Base-by-base conservation (phyloP, 768 basidiomycete genomes). In the Pleurotus djamor region DNA sequence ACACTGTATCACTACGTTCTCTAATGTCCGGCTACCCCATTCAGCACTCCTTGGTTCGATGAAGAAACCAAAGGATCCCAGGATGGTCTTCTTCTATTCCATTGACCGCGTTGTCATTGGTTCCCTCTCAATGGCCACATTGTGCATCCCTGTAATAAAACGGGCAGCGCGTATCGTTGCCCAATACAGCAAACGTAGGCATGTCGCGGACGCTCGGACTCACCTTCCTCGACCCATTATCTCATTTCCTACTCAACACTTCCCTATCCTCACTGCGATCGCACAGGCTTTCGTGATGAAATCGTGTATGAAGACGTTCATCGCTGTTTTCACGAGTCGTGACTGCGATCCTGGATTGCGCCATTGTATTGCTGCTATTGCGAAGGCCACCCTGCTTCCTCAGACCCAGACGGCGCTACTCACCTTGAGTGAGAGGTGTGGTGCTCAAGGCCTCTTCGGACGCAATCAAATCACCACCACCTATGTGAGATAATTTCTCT, bases 361-460 rank as follows among this genome's bases (percentile, higher is more conserved):
- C 14, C 69, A 71, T 54, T 64, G 61, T 3, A 63, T 71, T 10
- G 69, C 67, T n/a, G 58, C 70, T 10, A 49, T 49, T 16, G 60
- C 64, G 21, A n/a, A 71, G 45, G 64, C 61, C 5, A 61, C 66
- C 7, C 60, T 52, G 0, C 48, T 66, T 13, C 61, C 64, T 13
- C 60, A 67, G 41, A 58, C 4, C 21, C 69, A 66, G 48, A 37
- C 62, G 2, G 55, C 65, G 0, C 48, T 55, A 17, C 33, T 69
- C 4, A 44, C 57, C 4, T 41, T 74, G 4, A 59, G 61, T n/a
- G 78, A 80, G 36, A 69, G 78, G 17, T 76, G 75, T 52, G 79
- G 79, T 7, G 79, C 78, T 1, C 78, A 77, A 64, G 79, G 79
- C 0, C 65, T 80, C 0, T 77, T 77, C 35, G 70, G 65, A 13